phyloP scores from a whole-genome alignment of 805 yeast species.

The Pichia thaimueangensis region DNA sequence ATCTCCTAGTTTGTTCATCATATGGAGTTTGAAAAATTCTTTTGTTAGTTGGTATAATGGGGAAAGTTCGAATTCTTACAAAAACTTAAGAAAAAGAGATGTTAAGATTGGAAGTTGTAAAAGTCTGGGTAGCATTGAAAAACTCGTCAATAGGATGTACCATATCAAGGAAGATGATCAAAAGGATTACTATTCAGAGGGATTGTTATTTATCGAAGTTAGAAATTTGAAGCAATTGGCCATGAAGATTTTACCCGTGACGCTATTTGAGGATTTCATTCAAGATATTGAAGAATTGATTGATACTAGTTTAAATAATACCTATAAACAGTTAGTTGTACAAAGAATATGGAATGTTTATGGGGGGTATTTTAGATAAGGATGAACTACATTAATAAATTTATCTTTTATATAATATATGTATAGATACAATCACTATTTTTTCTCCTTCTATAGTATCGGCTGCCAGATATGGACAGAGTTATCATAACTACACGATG shows the following conservation, averaged over 20 bases:
- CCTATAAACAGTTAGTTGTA: slow-evolving; percentile 41
- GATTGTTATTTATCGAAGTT: slow-evolving; percentile 61
- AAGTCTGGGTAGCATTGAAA: slow-evolving; percentile 16
- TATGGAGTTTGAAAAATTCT: slow-evolving; percentile 39
- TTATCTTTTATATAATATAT: too few relatives aligned
- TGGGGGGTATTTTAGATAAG: slow-evolving; percentile 26
- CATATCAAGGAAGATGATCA: slow-evolving; percentile 1
- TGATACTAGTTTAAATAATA: slow-evolving; percentile 31
- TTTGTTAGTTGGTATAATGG: slow-evolving; percentile 16
- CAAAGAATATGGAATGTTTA: slow-evolving; percentile 60
- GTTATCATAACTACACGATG: slow-evolving; percentile 80
- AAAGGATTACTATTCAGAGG: slow-evolving; percentile 38
- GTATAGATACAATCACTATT: too few relatives aligned
- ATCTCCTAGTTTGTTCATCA: slow-evolving; percentile 63
- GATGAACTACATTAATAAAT: too few relatives aligned
- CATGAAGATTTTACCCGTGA: slow-evolving; percentile 41
- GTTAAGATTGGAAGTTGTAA: slow-evolving; percentile 1
- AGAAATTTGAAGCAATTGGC: slow-evolving; percentile 50
- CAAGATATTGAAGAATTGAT: slow-evolving; percentile 59
- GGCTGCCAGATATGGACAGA: slow-evolving; percentile 87
- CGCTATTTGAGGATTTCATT: slow-evolving; percentile 47
- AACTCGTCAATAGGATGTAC: slow-evolving; percentile 19
- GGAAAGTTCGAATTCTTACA: slow-evolving; percentile 1
- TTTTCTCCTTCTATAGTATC: neutral
- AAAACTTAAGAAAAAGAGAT: slow-evolving; percentile 2